Base-by-base conservation (phyloP, 2,329 filamentous ascomycete genomes). In the Chaetomium olivaceum region DNA sequence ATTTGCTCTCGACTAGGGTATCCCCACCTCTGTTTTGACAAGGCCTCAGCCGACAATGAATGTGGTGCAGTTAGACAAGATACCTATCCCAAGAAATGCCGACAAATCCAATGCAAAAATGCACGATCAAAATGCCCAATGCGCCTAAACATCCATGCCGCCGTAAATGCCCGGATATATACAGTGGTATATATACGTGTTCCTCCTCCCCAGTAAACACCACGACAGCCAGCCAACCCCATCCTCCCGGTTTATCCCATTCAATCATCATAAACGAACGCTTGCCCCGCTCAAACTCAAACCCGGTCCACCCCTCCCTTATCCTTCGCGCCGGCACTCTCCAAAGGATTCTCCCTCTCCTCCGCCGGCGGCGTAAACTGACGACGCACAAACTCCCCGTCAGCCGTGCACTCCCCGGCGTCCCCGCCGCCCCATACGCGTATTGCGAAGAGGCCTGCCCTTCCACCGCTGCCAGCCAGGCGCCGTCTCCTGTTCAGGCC, bases 341-440 rank as follows among this genome's bases (percentile, higher is more conserved):
- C 69, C 56, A 75, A 65, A 8, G 73, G 69, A 54, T 76, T 72
- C 62, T 76, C 77, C 50, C 73, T 69, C 72, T 79, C 76, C 66
- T 79, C 77, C 5, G 71, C 71, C 9, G 73, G 73, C 12, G 76
- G 72, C 3, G 73, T 73, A 51, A 79, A 79, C 27, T 71, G 71
- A 36, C 74, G 72, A 29, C 74, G 52, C 50, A 55, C 58, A 68
- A 54, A 67, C 67, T 68, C 67, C 3, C 61, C 58, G 67, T 68
- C 64, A 58, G n/a, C 48, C 67, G 23, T 46, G 55, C 57, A 11
- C 56, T 19, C 4, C 2, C 21, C 12, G 36, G 46, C 23, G 25
- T 43, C 7, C 59, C 52, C 14, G 14, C 31, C 31, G 51, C 55
- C 23, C 60, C 50, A 43, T 61, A 52, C 6, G 14, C 52, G 52